Conservation (phyloP, 371 early-diverging fungal species). For the Mucor saturninus region DNA sequence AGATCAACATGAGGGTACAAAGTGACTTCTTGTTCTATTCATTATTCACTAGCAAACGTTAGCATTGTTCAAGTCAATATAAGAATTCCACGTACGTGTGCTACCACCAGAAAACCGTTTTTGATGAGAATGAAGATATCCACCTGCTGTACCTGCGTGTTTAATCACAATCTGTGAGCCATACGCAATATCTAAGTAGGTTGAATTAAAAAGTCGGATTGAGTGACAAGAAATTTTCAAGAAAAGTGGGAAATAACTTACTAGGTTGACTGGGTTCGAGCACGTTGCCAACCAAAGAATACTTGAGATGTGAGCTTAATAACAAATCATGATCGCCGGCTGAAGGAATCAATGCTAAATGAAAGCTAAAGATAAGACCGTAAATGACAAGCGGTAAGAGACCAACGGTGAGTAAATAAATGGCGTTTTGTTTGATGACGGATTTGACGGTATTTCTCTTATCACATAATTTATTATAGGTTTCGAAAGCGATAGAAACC, state of each 20-base stretch:
- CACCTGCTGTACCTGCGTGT: constrained; percentile 74
- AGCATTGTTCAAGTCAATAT: background rate
- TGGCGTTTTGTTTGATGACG: constrained; percentile 46
- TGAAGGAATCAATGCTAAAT: constrained; percentile 71
- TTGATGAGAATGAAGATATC: constrained; percentile 89
- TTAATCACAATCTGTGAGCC: constrained; percentile 78
- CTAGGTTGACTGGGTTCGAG: constrained; percentile 32
- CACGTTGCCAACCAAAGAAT: constrained; percentile 33
- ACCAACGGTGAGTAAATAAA: constrained; percentile 73
- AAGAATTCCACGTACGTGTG: constrained; percentile 56
- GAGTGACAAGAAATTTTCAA: no score
- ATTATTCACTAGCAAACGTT: no score
- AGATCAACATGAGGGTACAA: constrained; percentile 86
- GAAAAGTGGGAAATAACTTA: constrained; percentile 3
- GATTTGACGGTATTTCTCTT: constrained; percentile 53
- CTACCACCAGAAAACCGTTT: constrained; percentile 81
- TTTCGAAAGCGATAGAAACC: constrained; percentile 73
- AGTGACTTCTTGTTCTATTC: constrained; percentile 90
- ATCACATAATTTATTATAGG: constrained; percentile 84
- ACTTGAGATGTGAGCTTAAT: constrained; percentile 79
- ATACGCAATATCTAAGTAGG: constrained; percentile 73
- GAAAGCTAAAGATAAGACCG: constrained; percentile 75
- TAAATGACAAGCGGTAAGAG: constrained; percentile 85
- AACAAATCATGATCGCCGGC: constrained; percentile 84
- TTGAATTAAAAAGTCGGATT: no score